Conservation (phyloP, 345 rosid genomes). For the Euphorbia tirucalli region DNA sequence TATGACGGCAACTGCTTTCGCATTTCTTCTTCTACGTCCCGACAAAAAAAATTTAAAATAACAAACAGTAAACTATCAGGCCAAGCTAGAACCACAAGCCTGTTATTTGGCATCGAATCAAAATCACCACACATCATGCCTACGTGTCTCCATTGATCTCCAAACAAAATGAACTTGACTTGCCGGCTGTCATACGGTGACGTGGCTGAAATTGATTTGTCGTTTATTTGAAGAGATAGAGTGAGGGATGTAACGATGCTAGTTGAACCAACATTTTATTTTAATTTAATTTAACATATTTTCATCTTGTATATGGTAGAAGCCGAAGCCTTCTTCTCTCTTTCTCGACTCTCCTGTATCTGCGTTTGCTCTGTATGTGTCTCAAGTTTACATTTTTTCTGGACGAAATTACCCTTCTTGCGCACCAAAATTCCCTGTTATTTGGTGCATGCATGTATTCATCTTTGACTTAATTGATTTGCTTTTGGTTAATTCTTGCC, state of each 20-base stretch:
- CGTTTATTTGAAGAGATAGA: neutral
- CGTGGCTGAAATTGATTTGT: constrained; percentile 19
- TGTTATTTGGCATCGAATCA: constrained; percentile 10
- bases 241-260: neutral
- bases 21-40: constrained; percentile 8
- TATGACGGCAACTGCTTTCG: neutral
- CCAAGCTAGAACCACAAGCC: neutral
- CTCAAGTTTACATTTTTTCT: neutral
- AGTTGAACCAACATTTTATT: constrained; percentile 17
- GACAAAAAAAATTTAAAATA: constrained; percentile 8
- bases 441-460: constrained; percentile 22
- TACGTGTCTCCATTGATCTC: neutral
- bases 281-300: neutral
- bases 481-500: neutral
- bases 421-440: neutral
- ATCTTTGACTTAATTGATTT: neutral
- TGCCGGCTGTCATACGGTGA: neutral
- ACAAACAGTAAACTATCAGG: constrained; percentile 15
- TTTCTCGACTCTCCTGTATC: constrained; percentile 6
- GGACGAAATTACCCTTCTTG: constrained; percentile 12
- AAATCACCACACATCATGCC: neutral
- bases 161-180: neutral
- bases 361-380: constrained; percentile 12
- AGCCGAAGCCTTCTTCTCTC: constrained; percentile 7
- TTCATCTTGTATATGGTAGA: constrained; percentile 16